Percentiles rank a stretch among this genome's conserved stretches.
Evolutionary conservation across 495 filamentous ascomycete genomes (phyloP).

Genomic region (Trichoderma asperelloides): DNA sequence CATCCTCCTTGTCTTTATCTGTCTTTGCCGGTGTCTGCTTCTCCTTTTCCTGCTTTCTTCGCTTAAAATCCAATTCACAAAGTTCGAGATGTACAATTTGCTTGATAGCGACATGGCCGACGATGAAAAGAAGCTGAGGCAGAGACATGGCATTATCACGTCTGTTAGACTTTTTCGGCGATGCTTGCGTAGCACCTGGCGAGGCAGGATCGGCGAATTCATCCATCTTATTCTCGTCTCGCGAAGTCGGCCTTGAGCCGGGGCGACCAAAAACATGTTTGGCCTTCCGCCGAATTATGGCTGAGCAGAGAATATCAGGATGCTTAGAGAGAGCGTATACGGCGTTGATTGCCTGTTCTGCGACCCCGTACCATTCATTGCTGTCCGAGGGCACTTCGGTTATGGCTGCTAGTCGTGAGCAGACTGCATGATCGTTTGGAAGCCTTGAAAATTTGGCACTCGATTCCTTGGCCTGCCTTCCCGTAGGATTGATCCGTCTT

Average conservation of each 20-base stretch:
- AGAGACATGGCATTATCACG: conserved; percentile 59
- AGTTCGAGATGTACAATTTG: conserved; percentile 99
- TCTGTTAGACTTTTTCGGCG: conserved; percentile 37
- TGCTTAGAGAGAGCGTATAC: conserved; percentile 95
- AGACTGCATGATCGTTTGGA: conserved; percentile 82
- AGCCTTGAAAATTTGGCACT: conserved; percentile 62
- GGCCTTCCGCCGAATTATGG: conserved; percentile 82
- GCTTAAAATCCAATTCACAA: conserved; percentile 94
- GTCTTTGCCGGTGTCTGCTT: conserved; percentile 49
- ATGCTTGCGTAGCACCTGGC: conserved; percentile 26
- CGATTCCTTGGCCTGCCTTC: conserved; percentile 66
- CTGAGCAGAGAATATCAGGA: conserved; percentile 87
- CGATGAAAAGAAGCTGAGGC: conserved; percentile 88
- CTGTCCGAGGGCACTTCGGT: conserved; percentile 75
- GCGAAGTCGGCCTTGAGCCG: conserved; percentile 31
- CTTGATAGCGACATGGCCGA: conserved; percentile 95
- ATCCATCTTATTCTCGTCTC: conserved; percentile 25
- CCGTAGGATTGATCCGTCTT: conserved; percentile 75
- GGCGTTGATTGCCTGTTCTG: conserved; percentile 91
- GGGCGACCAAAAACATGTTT: conserved; percentile 58
- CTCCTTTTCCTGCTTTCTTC: conserved; percentile 88
- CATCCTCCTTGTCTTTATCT: conserved; percentile 51
- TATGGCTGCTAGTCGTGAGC: conserved; percentile 71
- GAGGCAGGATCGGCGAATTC: conserved; percentile 16
- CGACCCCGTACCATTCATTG: conserved; percentile 96